These are phyloP conservation scores for Williopsis jadinii DNA, from an alignment of 1,139 yeast species.

Conservation along the genomic window DNA sequence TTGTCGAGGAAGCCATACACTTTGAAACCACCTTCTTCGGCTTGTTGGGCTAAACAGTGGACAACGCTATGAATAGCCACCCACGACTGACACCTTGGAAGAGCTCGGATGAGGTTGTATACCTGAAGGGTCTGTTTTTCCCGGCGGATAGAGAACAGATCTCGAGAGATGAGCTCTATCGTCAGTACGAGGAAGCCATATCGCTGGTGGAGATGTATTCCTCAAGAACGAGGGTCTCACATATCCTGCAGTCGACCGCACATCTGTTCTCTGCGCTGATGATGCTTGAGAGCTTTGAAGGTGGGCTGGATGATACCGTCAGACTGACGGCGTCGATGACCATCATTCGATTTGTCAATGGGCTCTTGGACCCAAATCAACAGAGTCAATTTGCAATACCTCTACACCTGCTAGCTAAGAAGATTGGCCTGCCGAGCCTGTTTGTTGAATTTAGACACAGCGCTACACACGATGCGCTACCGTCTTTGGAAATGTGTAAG, in stretches of 20 bases:
- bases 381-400: conserved; percentile 76
- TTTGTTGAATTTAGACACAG: conserved; percentile 89
- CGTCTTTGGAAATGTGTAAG: conserved; percentile 62
- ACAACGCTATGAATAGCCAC: conserved; percentile 1
- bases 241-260: conserved; percentile 33
- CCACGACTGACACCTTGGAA: conserved; percentile 3
- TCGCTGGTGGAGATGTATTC: conserved; percentile 27
- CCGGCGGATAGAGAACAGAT: conserved; percentile 23
- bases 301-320: conserved; percentile 9
- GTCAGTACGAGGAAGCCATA: conserved; percentile 37
- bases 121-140: conserved; percentile 55
- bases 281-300: conserved; percentile 12
- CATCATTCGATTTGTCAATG: conserved; percentile 82
- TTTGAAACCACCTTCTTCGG: neutral
- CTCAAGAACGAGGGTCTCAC: conserved; percentile 68
- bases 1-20: too few species aligned
- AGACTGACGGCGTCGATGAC: conserved; percentile 68
- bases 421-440: conserved; percentile 63
- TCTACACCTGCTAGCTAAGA: conserved; percentile 63
- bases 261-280: conserved; percentile 30
- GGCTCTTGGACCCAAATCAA: conserved; percentile 82
- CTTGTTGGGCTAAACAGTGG: neutral
- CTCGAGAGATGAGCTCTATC: neutral
- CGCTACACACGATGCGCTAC: conserved; percentile 86
- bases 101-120: conserved; percentile 37